A percentile compares a stretch with the other conserved stretches of the same genome.
These are phyloP conservation scores for Lactifluus hygrophoroides DNA, from an alignment of 768 basidiomycete species.

Conservation along the genomic window DNA sequence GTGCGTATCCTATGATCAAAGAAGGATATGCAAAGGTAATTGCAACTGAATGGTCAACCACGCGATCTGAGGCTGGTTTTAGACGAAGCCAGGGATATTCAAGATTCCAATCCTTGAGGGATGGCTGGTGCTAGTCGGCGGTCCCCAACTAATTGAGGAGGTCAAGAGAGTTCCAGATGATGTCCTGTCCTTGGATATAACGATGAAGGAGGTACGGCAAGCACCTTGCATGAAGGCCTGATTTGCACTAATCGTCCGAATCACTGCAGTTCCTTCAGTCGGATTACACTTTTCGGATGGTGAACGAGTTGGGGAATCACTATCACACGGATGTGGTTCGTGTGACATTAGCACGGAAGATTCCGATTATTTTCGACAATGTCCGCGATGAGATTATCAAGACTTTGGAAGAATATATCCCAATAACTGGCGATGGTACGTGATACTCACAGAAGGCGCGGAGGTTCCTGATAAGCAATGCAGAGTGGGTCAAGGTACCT, in stretches of 20 bases:
- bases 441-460: not conserved
- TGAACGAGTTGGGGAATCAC: slow-evolving; percentile 24
- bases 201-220: slow-evolving; percentile 31
- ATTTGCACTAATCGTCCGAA: not conserved
- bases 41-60: not conserved
- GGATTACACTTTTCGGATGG: slow-evolving; percentile 32
- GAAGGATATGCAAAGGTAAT: slow-evolving; percentile 3
- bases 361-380: slow-evolving; percentile 32
- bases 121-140: slow-evolving; percentile 36
- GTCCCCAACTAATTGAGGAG: slow-evolving; percentile 31
- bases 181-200: slow-evolving; percentile 29
- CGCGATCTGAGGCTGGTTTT: not conserved
- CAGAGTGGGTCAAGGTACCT: slow-evolving; percentile 30
- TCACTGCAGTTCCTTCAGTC: slow-evolving; percentile 29
- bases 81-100: slow-evolving; percentile 28
- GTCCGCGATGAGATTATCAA: slow-evolving; percentile 37
- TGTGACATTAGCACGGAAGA: slow-evolving; percentile 30
- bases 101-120: slow-evolving; percentile 24
- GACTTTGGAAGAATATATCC: slow-evolving; percentile 36
- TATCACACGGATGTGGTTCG: slow-evolving; percentile 29
- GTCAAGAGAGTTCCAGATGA: slow-evolving; percentile 33
- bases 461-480: not conserved
- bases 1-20: not conserved
- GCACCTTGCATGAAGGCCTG: not conserved
- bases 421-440: slow-evolving; percentile 15